Conservation (phyloP, 371 early-diverging fungal species). For the Apophysomyces ossiformis region DNA sequence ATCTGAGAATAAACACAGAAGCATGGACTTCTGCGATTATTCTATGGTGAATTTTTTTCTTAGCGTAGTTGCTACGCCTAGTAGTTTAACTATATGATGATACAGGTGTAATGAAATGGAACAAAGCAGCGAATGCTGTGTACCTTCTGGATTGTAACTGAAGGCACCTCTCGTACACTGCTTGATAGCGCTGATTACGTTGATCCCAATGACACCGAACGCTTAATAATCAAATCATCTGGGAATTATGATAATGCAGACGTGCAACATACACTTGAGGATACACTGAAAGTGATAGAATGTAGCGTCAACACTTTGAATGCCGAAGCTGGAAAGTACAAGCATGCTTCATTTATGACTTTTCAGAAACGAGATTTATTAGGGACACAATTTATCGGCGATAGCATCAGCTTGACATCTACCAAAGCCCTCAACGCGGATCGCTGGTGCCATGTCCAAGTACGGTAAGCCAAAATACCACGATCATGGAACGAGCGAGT, state of each 20-base stretch:
- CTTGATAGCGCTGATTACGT: not conserved
- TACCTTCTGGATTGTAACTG: not conserved
- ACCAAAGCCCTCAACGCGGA: not conserved
- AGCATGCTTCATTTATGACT: slow-evolving; percentile 4
- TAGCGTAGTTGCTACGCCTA: not conserved
- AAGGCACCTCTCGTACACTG: not conserved
- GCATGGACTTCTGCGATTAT: too few relatives aligned
- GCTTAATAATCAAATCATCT: slow-evolving; percentile 16
- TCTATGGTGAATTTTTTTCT: too few relatives aligned
- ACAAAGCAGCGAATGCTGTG: not conserved
- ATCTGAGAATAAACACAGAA: too few relatives aligned
- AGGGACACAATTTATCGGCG: slow-evolving; percentile 12
- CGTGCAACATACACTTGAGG: slow-evolving; percentile 12
- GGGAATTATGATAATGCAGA: slow-evolving; percentile 12
- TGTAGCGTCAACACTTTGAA: slow-evolving; percentile 17
- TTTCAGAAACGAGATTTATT: slow-evolving; percentile 13
- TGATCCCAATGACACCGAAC: slow-evolving; percentile 6
- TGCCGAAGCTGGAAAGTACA: slow-evolving; percentile 9
- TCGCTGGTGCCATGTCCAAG: slow-evolving; percentile 10
- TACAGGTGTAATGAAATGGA: not conserved
- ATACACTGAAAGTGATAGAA: slow-evolving; percentile 13
- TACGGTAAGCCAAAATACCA: slow-evolving; percentile 14
- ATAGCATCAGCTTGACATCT: slow-evolving; percentile 15
- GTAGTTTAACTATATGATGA: slow-evolving; percentile 3
- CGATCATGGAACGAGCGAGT: slow-evolving; percentile 13